Evolutionary conservation across 1,284 basidiomycete genomes (phyloP).

Genomic region (Pseudomicrostroma phylloplanum): DNA sequence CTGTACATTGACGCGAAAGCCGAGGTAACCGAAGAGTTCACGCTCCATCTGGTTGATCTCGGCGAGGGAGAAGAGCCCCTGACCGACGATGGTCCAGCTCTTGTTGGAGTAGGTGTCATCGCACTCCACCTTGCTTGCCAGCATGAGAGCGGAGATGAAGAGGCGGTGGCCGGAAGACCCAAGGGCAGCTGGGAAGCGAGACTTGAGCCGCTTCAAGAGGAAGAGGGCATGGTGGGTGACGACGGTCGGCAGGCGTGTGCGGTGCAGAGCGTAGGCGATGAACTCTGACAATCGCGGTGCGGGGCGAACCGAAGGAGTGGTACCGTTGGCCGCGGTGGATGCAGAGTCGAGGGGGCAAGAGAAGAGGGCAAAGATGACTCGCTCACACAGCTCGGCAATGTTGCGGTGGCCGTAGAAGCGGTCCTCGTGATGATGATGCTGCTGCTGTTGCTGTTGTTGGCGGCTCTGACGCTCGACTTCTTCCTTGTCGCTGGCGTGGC

Average conservation of each 20-base stretch:
- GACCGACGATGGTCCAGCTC: constrained; percentile 50
- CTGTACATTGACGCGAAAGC: constrained; percentile 42
- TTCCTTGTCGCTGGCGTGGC: background rate
- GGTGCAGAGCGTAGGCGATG: constrained; percentile 50
- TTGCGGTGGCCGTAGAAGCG: constrained; percentile 42
- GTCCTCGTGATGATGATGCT: constrained; percentile 16
- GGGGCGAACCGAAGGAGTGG: constrained; percentile 16
- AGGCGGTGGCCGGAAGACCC: constrained; percentile 50
- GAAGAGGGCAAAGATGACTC: constrained; percentile 42
- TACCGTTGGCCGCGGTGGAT: constrained; percentile 27
- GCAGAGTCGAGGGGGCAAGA: constrained; percentile 44
- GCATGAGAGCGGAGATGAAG: constrained; percentile 50
- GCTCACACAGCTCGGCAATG: constrained; percentile 39
- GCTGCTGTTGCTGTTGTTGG: background rate
- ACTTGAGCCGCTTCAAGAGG: constrained; percentile 47
- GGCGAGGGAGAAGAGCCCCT: constrained; percentile 45
- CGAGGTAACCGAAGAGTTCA: constrained; percentile 49
- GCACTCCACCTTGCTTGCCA: constrained; percentile 48
- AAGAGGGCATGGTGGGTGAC: constrained; percentile 47
- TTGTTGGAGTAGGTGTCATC: constrained; percentile 51
- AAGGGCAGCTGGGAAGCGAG: constrained; percentile 46
- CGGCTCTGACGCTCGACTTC: constrained; percentile 5
- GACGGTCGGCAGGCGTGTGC: constrained; percentile 44
- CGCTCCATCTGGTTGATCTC: constrained; percentile 52
- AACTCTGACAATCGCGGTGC: constrained; percentile 48